Evolutionary conservation across 2,329 filamentous ascomycete species (phyloP), one percentile per base, ranked within the genome.

Genomic region (Lizonia empirigonia): DNA sequence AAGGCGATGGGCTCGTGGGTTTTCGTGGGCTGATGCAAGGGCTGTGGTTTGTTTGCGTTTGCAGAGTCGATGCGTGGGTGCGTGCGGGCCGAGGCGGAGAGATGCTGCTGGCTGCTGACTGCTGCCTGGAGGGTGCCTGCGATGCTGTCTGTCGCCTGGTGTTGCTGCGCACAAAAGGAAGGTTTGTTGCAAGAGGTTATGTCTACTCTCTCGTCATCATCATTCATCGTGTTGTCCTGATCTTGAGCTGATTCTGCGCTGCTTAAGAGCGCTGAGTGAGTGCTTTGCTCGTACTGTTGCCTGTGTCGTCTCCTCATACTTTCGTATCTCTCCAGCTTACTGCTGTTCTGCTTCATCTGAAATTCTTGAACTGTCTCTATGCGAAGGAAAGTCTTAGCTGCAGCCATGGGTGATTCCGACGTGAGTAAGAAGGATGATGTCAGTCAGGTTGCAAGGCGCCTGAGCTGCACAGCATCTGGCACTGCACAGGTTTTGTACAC

Each of bases 111-210:
- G n/a, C n/a, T n/a, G n/a, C n/a, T n/a, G n/a, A n/a, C 20, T 35
- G 40, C 40, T 44, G 47, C 47, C 47, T 50, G 27, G 5, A 13
- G 20, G 29, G 8, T 22, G 34, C 47, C 36, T 50, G 26, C 27
- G 2, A 15, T 3, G 23, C 20, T 30, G 18, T 34, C 4, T n/a
- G 23, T 12, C 24, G 36, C 27, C 35, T 40, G 26, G 8, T 18
- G 12, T n/a, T 15, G n/a, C 9, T 13, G 19, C 7, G 5, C 8
- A 44, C 40, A 50, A 44, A 34, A 34, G 16, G 4, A 20, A n/a
- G 27, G 27, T 20, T 7, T 34, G 9, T 23, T 13, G 33, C 24
- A 15, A 9, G 34, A 24, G 18, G 13, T 10, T 18, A 20, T 19
- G 7, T 34, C 16, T 9, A 30, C 9, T 15, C n/a, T n/a, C n/a